Base-by-base conservation (phyloP, 2,329 filamentous ascomycete species). In the Colletotrichum salicis region DNA sequence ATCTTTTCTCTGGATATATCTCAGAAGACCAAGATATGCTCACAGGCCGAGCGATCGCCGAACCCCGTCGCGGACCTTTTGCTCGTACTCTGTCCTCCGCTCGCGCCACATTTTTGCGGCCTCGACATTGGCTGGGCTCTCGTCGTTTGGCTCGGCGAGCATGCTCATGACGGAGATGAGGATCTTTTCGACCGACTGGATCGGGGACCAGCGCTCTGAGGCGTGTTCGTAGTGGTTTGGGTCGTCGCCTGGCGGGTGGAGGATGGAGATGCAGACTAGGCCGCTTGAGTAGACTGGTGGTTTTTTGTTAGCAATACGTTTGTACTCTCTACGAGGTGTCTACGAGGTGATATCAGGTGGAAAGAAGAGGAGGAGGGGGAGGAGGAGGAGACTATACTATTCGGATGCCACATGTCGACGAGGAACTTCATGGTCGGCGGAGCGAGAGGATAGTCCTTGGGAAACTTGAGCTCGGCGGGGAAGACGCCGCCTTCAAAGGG, bases 221-320 rank as follows among this genome's bases (percentile, higher is more conserved):
- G 96, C 96, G 77, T 96, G 94, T 83, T 98, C 96, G 88, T 98
- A 98, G 86, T 97, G 95, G 85, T 98, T 98, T 66, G 96, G 96
- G 83, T 98, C 96, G 84, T 98, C 96, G 78, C 96, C 96, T 3
- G 96, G 96, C 3, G 96, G 93, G 83, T 98, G 96, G 2, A 98
- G 91, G 84, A 98, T 98, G n/a, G 94, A 97, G 79, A 98, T 98
- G 85, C 96, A 98, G 77, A 98, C 96, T 22, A 96, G 89, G 74
- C 96, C 96, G 80, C 93, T 96, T 19, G 93, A 89, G 81, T 98
- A 98, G 64, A 98, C 95, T 97, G 75, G 24, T 27, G 56, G 55
- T 56, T 58, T 27, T 37, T 57, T 22, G 64, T 66, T 1, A 60
- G 33, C 22, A 5, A 29, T 29, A 4, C 4, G 27, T 29, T 29